Base-by-base conservation (phyloP, 129 eudicot genomes). In the Centella asiatica region DNA sequence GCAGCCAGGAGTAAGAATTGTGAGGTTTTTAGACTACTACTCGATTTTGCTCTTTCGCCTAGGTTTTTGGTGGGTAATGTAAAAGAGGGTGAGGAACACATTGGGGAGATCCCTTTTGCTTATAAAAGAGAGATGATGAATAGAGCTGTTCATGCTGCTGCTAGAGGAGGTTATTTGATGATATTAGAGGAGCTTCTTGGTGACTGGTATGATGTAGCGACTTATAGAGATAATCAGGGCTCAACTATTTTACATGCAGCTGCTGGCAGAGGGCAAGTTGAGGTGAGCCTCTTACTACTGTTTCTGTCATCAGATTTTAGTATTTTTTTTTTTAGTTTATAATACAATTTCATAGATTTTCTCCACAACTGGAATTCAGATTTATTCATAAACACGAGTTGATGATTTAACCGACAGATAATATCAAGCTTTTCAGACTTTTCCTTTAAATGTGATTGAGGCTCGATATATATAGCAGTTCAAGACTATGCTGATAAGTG, bases 101-200 rank as follows among this genome's bases (percentile, higher is more conserved):
- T 76, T 47, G 89, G 77, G 73, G 89, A 75, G 60, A 66, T 90
- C 14, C 98, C 95, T 14, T 15, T 72, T 57, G 94, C 71, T 40
- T 92, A 79, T 65, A 92, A 76, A 73, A 53, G 70, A 79, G 98
- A 92, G 78, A 82, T 92, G 84, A 76, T 70, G 87, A 92, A 87
- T 50, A 76, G 95, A 69, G 98, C 90, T 55, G 58, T 92, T 66
- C 98, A 87, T 67, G 98, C 95, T 19, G 85, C 88, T 51, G 94
- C 95, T 0, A 77, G 98, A 71, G 98, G 95, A 14, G 98, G 98
- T 11, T 84, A 80, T 68, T 69, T 92, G 77, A 25, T 32, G 72
- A 60, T 83, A 11, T 73, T 92, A 64, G 80, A 60, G 79, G 90
- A 84, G 65, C 74, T 92, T 74, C 78, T 92, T 60, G 83, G 74